These are phyloP conservation scores for Ceraceosorus guamensis DNA, from an alignment of 1,284 basidiomycete genomes.

Conservation along the genomic window DNA sequence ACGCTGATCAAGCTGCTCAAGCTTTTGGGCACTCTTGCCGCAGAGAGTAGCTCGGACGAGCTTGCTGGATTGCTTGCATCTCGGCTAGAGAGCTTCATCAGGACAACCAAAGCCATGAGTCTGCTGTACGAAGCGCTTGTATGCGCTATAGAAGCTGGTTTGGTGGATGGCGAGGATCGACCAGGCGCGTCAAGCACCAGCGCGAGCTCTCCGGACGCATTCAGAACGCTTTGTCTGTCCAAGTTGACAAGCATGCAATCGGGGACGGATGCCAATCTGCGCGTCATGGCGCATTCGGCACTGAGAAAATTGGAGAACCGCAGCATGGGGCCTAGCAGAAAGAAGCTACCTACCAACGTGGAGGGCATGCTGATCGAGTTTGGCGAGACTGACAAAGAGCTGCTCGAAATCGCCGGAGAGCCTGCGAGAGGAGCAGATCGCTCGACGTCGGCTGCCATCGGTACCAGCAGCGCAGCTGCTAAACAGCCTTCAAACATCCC, in stretches of 20 bases:
- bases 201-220: neutral
- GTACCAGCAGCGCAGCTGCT: no score
- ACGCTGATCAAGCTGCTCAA: constrained; percentile 99
- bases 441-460: neutral
- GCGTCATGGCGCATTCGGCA: neutral
- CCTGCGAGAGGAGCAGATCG: neutral
- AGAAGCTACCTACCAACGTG: neutral
- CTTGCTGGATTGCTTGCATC: constrained; percentile 87
- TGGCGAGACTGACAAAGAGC: neutral
- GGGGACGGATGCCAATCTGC: neutral
- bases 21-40: constrained; percentile 55
- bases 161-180: constrained; percentile 56
- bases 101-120: constrained; percentile 90
- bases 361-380: neutral
- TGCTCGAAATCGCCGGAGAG: neutral
- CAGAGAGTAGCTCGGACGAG: constrained; percentile 68
- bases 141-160: constrained; percentile 93
- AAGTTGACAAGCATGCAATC: neutral
- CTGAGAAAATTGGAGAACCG: neutral
- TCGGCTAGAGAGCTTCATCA: constrained; percentile 88
- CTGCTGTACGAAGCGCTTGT: constrained; percentile 96
- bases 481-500: neutral
- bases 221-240: neutral
- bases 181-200: no score
- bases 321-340: neutral